Base-by-base conservation (phyloP, 2,329 filamentous ascomycete genomes). In the Drechslera avenae region DNA sequence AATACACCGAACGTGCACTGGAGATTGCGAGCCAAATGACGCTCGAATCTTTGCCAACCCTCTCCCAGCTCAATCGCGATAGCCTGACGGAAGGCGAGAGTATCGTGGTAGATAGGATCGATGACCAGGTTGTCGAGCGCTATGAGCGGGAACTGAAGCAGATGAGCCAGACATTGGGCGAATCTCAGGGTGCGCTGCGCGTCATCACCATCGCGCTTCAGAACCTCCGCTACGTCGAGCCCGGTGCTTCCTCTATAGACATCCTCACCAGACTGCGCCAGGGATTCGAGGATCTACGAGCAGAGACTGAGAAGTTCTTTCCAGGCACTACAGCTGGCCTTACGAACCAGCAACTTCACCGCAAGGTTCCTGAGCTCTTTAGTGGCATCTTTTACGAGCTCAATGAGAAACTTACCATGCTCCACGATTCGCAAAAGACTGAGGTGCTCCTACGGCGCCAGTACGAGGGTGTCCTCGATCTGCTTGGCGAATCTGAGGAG, bases 161-260 rank as follows among this genome's bases (percentile, higher is more conserved):
- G 7, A 63, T 78, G 39, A 68, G 62, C 39, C 61, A 64, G 10
- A 64, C 76, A 46, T 68, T 75, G 4, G 72, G 73, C 31, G 68
- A 76, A 14, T 71, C 74, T 4, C 71, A 73, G 52, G 68, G 74
- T 4, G 66, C 72, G 5, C 66, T 80, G 3, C 68, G 75, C 23
- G 67, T 79, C 32, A 60, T 79, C 12, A 66, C 72, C 8, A 73
- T 79, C 17, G 75, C 79, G 52, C 63, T 80, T 3, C 67, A 75
- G 46, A 74, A 73, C 23, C 69, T 79, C 14, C 72, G 76, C 19
- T 74, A 79, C 52, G 59, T 73, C 4, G 62, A 66, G 12, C 58
- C 64, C 1, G 71, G 73, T 13, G 59, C 68, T 13, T 63, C 61
- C 6, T 60, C 66, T 18, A 59, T 67, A 12, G 63, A 63, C 30